Evolutionary conservation across 306 rosid species (phyloP), one percentile per base, ranked within the genome.

Genomic region (Hippophae tibetana): DNA sequence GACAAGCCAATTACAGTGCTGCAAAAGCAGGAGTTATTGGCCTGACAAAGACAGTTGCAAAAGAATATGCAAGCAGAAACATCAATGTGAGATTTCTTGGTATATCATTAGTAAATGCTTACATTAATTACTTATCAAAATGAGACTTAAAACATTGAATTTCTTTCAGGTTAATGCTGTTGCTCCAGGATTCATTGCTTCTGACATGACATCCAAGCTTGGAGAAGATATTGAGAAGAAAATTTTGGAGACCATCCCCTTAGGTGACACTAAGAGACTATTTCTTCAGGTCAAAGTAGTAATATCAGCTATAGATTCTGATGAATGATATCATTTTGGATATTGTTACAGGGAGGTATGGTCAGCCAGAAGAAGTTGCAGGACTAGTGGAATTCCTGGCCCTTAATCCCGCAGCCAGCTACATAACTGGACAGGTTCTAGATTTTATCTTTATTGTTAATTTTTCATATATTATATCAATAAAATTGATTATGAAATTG

Each of bases 1-100:
- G 98, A 58, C 98, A 92, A 85, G 95, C 95, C 74, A 92, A 92
- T 73, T 92, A 92, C 62, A 86, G 96, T 81, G 96, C 98, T 61
- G 98, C 98, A 61, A 92, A 92, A 75, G 96, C 98, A 52, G 98
- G 98, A 73, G 98, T 92, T 44, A 92, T 92, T 70, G 98, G 98
- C 73, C 74, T 92, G 46, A 85, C 98, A 26, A 92, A 87, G 80
- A 1, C 82, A 45, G 95, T 92, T 73, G 95, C 98, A 41, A 92
- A 77, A 83, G 98, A 87, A 71, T 87, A 83, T 60, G 63, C 98
- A 13, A 84, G 96, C 85, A 72, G 98, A 80, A 79, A 76, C 83
- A 87, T 92, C 79, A 92, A 79, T 43, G 98, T 85, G 76, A 68
- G 81, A 44, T 13, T 43, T 52, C 44, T 46, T 38, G 13, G n/a